Percentiles rank a stretch among this genome's conserved stretches.
phyloP scores from a whole-genome alignment of 768 basidiomycete genomes.

The Heimioporus sp. region DNA sequence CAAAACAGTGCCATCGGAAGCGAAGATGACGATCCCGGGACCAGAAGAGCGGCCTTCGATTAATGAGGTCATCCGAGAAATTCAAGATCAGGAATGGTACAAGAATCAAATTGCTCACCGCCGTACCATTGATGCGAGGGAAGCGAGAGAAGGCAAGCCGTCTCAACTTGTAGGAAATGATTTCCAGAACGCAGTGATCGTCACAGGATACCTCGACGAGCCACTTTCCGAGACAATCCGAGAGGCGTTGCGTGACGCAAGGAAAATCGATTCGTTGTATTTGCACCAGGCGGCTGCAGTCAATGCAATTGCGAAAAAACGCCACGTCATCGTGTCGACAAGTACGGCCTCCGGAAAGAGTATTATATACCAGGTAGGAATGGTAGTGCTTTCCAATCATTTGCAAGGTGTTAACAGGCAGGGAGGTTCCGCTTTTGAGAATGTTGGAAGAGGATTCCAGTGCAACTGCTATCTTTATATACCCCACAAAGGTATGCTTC shows the following conservation, averaged over 20 bases:
- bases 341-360: slow-evolving; percentile 91
- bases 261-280: slow-evolving; percentile 66
- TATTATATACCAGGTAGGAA: slow-evolving; percentile 75
- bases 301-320: slow-evolving; percentile 51
- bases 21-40: slow-evolving; percentile 32
- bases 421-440: slow-evolving; percentile 66
- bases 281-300: slow-evolving; percentile 72
- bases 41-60: slow-evolving; percentile 57
- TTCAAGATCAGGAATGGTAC: slow-evolving; percentile 64
- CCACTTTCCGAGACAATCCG: slow-evolving; percentile 57
- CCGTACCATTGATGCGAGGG: slow-evolving; percentile 51
- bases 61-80: slow-evolving; percentile 52
- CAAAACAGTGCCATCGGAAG: background rate
- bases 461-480: slow-evolving; percentile 79
- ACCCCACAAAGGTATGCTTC: slow-evolving; percentile 73
- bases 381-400: background rate
- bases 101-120: slow-evolving; percentile 63
- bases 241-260: slow-evolving; percentile 53
- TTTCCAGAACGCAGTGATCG: background rate
- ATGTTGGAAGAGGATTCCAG: slow-evolving; percentile 58
- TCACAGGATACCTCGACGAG: slow-evolving; percentile 46
- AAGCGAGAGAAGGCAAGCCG: slow-evolving; percentile 47
- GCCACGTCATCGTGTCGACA: slow-evolving; percentile 84
- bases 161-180: background rate
- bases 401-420: background rate